Evolutionary conservation across 768 basidiomycete genomes (phyloP), one percentile per base, ranked within the genome.

Genomic region (Nidularia sp.): DNA sequence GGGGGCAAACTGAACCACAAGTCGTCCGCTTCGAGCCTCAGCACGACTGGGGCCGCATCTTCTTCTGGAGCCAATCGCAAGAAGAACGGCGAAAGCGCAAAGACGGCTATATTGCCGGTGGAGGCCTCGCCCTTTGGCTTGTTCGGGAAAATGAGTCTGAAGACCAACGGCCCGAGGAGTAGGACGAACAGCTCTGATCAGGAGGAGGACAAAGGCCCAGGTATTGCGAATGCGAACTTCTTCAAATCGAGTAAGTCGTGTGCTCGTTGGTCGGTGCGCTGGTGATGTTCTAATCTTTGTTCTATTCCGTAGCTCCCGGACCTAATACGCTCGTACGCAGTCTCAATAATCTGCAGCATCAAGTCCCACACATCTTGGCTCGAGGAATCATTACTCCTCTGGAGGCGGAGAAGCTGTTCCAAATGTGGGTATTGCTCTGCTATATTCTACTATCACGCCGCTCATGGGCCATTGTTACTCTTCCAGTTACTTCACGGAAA

Each of bases 361-460:
- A 73, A 47, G 66, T 77, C 6, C 88, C 89, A 3, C 75, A 81
- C 53, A 88, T 92, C 53, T 70, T 91, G 36, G 72, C 81, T 3
- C 77, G 78, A 18, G 81, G 81, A 1, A 67, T 90, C 10, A 79
- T 92, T 47, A 78, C 81, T 3, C 75, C 80, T 0, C 67, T 69
- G 29, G 88, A 91, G 58, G 88, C 81, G 0, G 88, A 90, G 56
- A 74, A 79, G 48, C 70, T 92, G 31, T 91, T 91, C 69, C 72
- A 78, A 60, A 87, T 88, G 86, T 88, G 55, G 46, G 79, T 56
- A 31, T 25, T 25, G 9, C 7, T 4, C 43, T 42, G 53, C 25
- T 32, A 39, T 13, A 41, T 51, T 12, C 12, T 2, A 18, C 8
- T 18, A 52, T 39, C 42, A 45, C 34, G 25, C 25, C 34, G 10